Base-by-base conservation (phyloP, 495 filamentous ascomycete species). In the Staphylotrichum tortipilum region DNA sequence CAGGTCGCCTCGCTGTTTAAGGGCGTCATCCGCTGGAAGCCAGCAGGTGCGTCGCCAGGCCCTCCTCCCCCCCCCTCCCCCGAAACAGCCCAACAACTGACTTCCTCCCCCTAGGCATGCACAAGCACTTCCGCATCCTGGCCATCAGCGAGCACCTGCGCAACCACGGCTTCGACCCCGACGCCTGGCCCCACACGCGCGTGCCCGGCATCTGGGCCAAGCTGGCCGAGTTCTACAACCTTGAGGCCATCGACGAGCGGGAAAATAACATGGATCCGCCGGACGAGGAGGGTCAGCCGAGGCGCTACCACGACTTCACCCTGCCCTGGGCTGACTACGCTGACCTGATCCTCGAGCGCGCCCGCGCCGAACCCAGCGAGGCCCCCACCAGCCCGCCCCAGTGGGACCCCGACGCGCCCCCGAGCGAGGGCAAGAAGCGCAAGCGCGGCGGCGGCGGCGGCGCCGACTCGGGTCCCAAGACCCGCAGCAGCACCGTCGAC, bases 71-170 rank as follows among this genome's bases (percentile, higher is more conserved):
- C n/a, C 15, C 26, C 19, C 36, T 0, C 3, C 4, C 15, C 2
- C 21, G 8, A 17, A 35, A 18, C 44, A 24, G n/a, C 10, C 14
- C 37, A 39, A 41, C 53, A 41, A 36, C 56, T 53, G 44, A 52
- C 51, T 44, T 11, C 37, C 24, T 10, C 14, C 29, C 12, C 17
- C 9, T 49, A 95, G 91, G 91, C 42, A 83, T 98, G 73, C 91
- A 98, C 71, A 97, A 94, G 67, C 90, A 97, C 68, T 97, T 98
- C 64, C 87, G 88, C 19, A 91, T 97, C 73, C 81, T 96, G 49
- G 81, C 88, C 3, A 89, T 98, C 28, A 84, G 86, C 14, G 82
- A 92, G 49, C 82, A 86, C 58, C 76, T 98, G 52, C 83, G 84
- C 53, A 88, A 85, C 57, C 88, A 95, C 64, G 90, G 89, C 49